phyloP scores from a whole-genome alignment of 192 early-diverging fungal species.

The Coemansia sp. region DNA sequence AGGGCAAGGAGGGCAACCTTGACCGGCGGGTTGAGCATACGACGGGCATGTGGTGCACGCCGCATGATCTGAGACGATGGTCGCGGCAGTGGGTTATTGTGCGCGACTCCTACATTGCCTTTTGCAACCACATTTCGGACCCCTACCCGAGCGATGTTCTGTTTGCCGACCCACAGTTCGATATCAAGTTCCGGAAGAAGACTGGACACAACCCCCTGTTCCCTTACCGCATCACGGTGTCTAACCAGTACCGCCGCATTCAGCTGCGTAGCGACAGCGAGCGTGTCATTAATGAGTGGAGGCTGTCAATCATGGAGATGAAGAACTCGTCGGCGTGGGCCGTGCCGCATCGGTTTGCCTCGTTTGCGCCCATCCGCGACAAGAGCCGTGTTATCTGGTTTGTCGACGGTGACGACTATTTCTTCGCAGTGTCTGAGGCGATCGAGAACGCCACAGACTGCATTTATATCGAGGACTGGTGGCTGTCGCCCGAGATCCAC shows the following conservation, averaged over 20 bases:
- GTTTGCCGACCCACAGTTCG: slow-evolving; percentile 52
- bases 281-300: slow-evolving; percentile 68
- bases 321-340: slow-evolving; percentile 63
- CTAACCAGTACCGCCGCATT: slow-evolving; percentile 62
- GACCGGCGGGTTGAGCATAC: slow-evolving; percentile 63
- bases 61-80: slow-evolving; percentile 57
- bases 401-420: slow-evolving; percentile 76
- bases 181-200: slow-evolving; percentile 52
- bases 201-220: slow-evolving; percentile 56
- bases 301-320: slow-evolving; percentile 60
- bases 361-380: slow-evolving; percentile 73
- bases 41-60: slow-evolving; percentile 47
- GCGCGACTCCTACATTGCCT: slow-evolving; percentile 66
- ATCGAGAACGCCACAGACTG: slow-evolving; percentile 64
- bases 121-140: slow-evolving; percentile 53
- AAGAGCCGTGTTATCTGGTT: slow-evolving; percentile 64
- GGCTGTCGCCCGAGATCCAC: slow-evolving; percentile 86
- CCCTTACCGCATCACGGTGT: slow-evolving; percentile 60
- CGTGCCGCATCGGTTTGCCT: slow-evolving; percentile 61
- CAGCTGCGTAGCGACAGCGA: slow-evolving; percentile 67
- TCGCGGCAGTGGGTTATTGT: slow-evolving; percentile 68
- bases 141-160: slow-evolving; percentile 54
- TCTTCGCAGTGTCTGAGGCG: slow-evolving; percentile 72
- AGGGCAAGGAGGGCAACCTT: slow-evolving; percentile 77
- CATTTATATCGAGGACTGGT: slow-evolving; percentile 83